Evolutionary conservation across 495 filamentous ascomycete species (phyloP), one percentile per base, ranked within the genome.

Genomic region (Hypoxylon trugodes): DNA sequence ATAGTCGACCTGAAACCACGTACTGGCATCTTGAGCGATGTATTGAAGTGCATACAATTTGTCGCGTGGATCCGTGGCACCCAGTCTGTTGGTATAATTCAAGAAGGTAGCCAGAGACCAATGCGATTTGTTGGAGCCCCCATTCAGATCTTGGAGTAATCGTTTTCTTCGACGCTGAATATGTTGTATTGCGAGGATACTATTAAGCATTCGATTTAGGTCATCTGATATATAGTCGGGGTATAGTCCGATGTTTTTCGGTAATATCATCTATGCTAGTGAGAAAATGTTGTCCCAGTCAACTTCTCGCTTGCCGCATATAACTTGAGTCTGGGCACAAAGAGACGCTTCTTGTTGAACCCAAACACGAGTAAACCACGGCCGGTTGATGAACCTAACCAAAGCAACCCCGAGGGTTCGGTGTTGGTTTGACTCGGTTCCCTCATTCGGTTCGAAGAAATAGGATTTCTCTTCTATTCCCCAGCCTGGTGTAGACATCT

Each of bases 341-440:
- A 70, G 59, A 10, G 67, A 57, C 6, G 64, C 64, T 43, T 70
- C 67, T 35, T 70, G 67, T 33, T 70, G 59, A 13, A 70, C 56
- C 67, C 67, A 70, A 0, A 70, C 59, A 6, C 67, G 57, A 25
- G 53, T 66, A 25, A 66, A 70, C 62, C 62, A 66, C 16, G 49
- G 62, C 7, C 62, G 55, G 13, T 66, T 66, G 22, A 66, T 40
- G 22, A 66, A 66, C 6, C 28, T 35, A 6, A 66, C 56, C 16
- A 66, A 46, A 6, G 55, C 55, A 25, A 60, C 12, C 1, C 40
- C 62, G 2, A 60, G 48, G 9, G 36, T n/a, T 37, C 16, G 28
- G 6, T 47, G 18, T 10, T 28, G 32, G 13, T 6, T n/a, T 15
- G 42, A 32, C 2, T 60, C 56, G 13, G 35, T 30, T 12, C 18